Percentiles rank a stretch among this genome's conserved stretches.
Evolutionary conservation across 1,284 basidiomycete genomes (phyloP).

Genomic region (Sutorius eximius): DNA sequence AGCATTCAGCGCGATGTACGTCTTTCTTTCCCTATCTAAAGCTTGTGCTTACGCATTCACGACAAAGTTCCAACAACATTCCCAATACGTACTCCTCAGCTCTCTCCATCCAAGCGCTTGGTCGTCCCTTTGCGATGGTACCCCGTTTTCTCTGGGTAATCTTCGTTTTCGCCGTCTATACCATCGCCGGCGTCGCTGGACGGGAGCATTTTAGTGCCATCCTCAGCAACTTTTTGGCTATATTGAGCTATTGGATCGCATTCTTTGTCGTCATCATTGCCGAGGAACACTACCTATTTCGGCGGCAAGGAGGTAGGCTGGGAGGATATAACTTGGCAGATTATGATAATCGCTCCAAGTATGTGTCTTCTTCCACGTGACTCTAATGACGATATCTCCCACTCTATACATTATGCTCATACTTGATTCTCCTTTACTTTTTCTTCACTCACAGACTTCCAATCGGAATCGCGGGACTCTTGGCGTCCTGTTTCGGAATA

Average conservation of each 20-base stretch:
- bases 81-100: conserved; percentile 60
- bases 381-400: not conserved
- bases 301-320: conserved; percentile 41
- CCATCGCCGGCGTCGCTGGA: conserved; percentile 61
- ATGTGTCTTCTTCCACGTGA: conserved; percentile 5
- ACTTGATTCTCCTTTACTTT: no score
- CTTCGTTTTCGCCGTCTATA: conserved; percentile 52
- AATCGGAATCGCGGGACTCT: conserved; percentile 53
- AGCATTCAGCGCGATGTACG: conserved; percentile 52
- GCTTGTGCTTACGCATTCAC: not conserved
- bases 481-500: conserved; percentile 48
- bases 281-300: conserved; percentile 60
- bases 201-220: conserved; percentile 61
- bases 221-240: conserved; percentile 51
- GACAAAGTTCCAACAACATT: conserved; percentile 53
- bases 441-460: conserved; percentile 42
- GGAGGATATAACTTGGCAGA: conserved; percentile 57
- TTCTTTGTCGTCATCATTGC: conserved; percentile 60
- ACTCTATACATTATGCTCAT: not conserved
- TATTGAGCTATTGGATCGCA: conserved; percentile 66
- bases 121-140: conserved; percentile 52
- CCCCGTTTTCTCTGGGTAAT: conserved; percentile 64
- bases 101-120: conserved; percentile 56
- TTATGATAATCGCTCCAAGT: conserved; percentile 51
- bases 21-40: not conserved